A percentile compares a stretch with the other conserved stretches of the same genome.
These are phyloP conservation scores for Fonsecaea erecta DNA, from an alignment of 2,329 filamentous ascomycete species.

Conservation along the genomic window DNA sequence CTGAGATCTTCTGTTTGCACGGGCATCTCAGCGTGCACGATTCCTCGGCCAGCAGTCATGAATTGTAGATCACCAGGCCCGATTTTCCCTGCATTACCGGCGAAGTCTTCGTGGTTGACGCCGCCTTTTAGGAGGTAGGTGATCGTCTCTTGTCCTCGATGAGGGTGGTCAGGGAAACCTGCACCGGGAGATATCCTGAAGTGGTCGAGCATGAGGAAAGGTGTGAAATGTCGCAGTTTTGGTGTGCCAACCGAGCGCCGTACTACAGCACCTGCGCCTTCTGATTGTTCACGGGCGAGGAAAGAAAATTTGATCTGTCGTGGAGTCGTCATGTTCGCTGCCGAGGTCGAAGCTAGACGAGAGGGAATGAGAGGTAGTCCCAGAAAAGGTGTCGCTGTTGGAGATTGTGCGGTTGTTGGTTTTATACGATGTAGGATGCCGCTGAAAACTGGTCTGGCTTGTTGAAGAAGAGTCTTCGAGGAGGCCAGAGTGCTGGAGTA, in stretches of 20 bases:
- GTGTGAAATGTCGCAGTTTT: constrained; percentile 81
- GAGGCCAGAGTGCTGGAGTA: constrained; percentile 31
- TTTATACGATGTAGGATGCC: constrained; percentile 16
- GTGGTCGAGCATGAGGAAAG: constrained; percentile 96
- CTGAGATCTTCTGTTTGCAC: constrained; percentile 78
- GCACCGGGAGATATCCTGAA: constrained; percentile 79
- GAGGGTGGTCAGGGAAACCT: constrained; percentile 86
- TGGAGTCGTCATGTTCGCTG: constrained; percentile 64
- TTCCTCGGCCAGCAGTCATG: constrained; percentile 92
- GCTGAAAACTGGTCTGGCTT: constrained; percentile 25
- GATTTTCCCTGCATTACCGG: constrained; percentile 82
- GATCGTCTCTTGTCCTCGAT: constrained; percentile 84
- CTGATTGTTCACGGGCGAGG: constrained; percentile 80
- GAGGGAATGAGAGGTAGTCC: constrained; percentile 18
- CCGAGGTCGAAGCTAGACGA: constrained; percentile 36
- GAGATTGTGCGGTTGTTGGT: constrained; percentile 5
- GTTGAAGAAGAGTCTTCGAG: constrained; percentile 24
- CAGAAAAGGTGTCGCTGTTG: constrained; percentile 20
- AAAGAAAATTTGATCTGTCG: constrained; percentile 83
- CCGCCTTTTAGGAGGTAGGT: constrained; percentile 86
- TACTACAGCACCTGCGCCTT: constrained; percentile 86
- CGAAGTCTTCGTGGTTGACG: constrained; percentile 91
- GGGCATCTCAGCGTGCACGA: constrained; percentile 97
- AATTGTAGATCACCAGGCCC: constrained; percentile 90
- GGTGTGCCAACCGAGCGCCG: constrained; percentile 85